Base-by-base conservation (phyloP, 2,329 filamentous ascomycete species). In the Trichoderma simmonsii region DNA sequence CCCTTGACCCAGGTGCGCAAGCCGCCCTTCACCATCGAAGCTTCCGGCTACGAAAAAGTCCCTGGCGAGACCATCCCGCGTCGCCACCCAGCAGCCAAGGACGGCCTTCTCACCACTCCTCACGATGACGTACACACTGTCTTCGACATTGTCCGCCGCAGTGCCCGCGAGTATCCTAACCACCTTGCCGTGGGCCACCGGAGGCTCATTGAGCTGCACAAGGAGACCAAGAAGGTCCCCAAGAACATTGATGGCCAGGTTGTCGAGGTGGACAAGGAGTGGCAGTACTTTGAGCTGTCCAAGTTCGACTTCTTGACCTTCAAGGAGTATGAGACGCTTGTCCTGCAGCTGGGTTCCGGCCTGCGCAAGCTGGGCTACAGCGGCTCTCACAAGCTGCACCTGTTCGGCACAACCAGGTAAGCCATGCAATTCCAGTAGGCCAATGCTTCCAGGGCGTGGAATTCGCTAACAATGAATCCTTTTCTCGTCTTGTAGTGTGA, bases 261-360 rank as follows among this genome's bases (percentile, higher is more conserved):
- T 81, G 85, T 87, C 75, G 89, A 95, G 83, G 89, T 96, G 39
- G 93, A 97, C 74, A 97, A 97, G 89, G 89, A 95, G 81, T 97
- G 94, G 94, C 90, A 91, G 68, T 97, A 91, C 83, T 97, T 93
- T 77, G 94, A 97, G 86, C 89, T 97, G 76, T 91, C 92, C 73
- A 85, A 86, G 63, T 97, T 92, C 85, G 86, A 87, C 59, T 97
- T 91, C 85, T 85, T 92, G 79, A 93, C 90, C 77, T 97, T 95
- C 83, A 86, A 88, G 77, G 91, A 97, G 83, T 96, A 95, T 79
- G 89, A 93, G 82, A 86, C 89, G 78, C 86, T 90, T 74, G 87
- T 90, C 63, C 84, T 92, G 71, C 86, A 92, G 76, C 83, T 94
- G 21, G 94, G 93, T 70, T 86, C 90, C 26, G 94, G 91, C 72